Percentiles rank a stretch among this genome's conserved stretches.
Conservation (phyloP, 805 yeast species). For the Candida khao-thaluensis region DNA sequence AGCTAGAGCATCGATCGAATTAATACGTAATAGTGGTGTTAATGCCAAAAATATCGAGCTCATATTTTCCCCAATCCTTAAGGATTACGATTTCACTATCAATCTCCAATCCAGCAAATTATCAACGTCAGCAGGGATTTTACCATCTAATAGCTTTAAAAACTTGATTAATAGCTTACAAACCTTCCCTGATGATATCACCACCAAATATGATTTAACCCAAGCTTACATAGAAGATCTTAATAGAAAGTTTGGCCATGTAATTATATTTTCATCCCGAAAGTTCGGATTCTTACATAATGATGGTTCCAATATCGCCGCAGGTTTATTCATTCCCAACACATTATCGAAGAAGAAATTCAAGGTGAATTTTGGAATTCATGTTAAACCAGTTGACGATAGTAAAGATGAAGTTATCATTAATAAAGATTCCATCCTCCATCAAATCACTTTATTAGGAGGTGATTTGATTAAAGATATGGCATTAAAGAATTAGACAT, state of each 20-base stretch:
- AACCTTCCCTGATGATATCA: constrained; percentile 45
- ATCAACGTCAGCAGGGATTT: constrained; percentile 53
- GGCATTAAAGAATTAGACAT: constrained; percentile 2
- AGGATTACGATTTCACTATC: constrained; percentile 82
- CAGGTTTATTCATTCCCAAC: constrained; percentile 79
- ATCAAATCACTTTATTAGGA: constrained; percentile 68
- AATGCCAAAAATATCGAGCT: constrained; percentile 42
- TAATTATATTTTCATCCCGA: constrained; percentile 66
- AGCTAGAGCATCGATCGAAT: constrained; percentile 67
- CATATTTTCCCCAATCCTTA: constrained; percentile 76
- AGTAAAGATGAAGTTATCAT: constrained; percentile 54
- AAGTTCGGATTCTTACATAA: constrained; percentile 52
- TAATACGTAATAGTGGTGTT: constrained; percentile 49
- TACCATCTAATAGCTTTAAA: constrained; percentile 55
- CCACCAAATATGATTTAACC: constrained; percentile 58
- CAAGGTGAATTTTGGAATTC: constrained; percentile 75
- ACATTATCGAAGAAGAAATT: constrained; percentile 62
- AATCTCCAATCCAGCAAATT: constrained; percentile 49
- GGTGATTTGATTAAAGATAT: constrained; percentile 51
- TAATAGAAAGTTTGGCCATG: constrained; percentile 60
- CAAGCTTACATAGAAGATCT: constrained; percentile 61
- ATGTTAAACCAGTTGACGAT: constrained; percentile 58
- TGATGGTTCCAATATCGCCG: constrained; percentile 60
- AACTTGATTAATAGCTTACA: constrained; percentile 51
- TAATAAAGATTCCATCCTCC: constrained; percentile 69